These are phyloP conservation scores for Oryza nivara DNA, from an alignment of 176 grass and related monocot species.

Conservation along the genomic window DNA sequence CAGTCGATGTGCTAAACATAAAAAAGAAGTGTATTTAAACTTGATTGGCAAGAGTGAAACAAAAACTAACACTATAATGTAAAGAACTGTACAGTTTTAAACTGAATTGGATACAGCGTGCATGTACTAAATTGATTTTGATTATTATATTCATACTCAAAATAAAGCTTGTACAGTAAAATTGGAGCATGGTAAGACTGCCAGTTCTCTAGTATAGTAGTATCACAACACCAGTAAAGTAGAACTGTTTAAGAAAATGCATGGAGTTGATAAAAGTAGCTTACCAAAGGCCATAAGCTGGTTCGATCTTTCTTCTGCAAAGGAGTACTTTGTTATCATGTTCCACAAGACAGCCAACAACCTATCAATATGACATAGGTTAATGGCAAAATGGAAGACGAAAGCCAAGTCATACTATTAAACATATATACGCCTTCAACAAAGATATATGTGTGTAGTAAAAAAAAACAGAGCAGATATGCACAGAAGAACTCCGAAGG, in stretches of 20 bases:
- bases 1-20: neutral
- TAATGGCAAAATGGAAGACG: constrained; percentile 21
- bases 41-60: neutral
- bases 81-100: neutral
- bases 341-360: constrained; percentile 95
- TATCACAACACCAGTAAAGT: neutral
- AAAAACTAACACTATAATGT: neutral
- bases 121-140: constrained; percentile 6
- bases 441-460: neutral
- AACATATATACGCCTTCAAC: neutral
- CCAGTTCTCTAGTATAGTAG: neutral
- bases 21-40: neutral
- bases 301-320: constrained; percentile 98
- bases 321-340: constrained; percentile 92
- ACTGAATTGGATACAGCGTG: neutral
- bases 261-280: constrained; percentile 20
- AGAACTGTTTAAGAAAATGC: neutral
- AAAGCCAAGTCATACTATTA: neutral
- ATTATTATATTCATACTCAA: neutral
- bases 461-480: neutral
- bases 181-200: neutral
- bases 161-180: neutral
- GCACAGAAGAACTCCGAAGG: neutral
- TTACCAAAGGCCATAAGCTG: constrained; percentile 93
- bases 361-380: constrained; percentile 48